Evolutionary conservation across 371 early-diverging fungal species (phyloP).

Genomic region (Mucor velutinosus): DNA sequence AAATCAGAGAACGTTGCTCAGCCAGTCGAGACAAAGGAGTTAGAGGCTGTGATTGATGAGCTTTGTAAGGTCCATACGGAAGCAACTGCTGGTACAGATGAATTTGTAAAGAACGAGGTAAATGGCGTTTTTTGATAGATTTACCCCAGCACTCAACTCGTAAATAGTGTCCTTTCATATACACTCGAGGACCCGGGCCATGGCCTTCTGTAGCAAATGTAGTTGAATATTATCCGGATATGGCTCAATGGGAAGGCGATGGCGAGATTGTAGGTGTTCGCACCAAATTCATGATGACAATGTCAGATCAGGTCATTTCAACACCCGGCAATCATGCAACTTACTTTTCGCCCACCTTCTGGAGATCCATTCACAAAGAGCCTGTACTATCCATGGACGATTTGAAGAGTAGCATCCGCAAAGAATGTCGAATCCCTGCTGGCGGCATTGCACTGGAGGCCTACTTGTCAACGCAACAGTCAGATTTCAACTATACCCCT

Average conservation of each 20-base stretch:
- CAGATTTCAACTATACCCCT: background rate
- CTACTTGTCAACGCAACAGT: background rate
- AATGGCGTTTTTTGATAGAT: background rate
- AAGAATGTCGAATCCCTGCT: conserved; percentile 29
- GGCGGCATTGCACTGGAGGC: conserved; percentile 17
- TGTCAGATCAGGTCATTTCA: conserved; percentile 8
- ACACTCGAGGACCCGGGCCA: conserved; percentile 13
- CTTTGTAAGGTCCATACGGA: conserved; percentile 38
- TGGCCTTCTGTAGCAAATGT: conserved; percentile 43
- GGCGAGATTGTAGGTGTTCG: conserved; percentile 49
- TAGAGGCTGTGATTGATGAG: conserved; percentile 36
- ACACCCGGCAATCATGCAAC: conserved; percentile 13
- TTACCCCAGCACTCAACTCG: background rate
- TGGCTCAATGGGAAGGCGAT: conserved; percentile 54
- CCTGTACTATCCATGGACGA: background rate
- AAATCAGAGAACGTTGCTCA: conserved; percentile 9
- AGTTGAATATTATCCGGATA: conserved; percentile 45
- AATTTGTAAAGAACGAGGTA: conserved; percentile 34
- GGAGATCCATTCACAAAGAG: conserved; percentile 17
- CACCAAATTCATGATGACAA: conserved; percentile 35
- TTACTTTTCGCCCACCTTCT: conserved; percentile 38
- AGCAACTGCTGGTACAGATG: conserved; percentile 32
- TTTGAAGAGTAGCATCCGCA: background rate
- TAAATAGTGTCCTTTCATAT: conserved; percentile 43
- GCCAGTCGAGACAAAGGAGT: conserved; percentile 10